Conservation (phyloP, 108 stramenopile species). For the Skeletonema grethae region DNA sequence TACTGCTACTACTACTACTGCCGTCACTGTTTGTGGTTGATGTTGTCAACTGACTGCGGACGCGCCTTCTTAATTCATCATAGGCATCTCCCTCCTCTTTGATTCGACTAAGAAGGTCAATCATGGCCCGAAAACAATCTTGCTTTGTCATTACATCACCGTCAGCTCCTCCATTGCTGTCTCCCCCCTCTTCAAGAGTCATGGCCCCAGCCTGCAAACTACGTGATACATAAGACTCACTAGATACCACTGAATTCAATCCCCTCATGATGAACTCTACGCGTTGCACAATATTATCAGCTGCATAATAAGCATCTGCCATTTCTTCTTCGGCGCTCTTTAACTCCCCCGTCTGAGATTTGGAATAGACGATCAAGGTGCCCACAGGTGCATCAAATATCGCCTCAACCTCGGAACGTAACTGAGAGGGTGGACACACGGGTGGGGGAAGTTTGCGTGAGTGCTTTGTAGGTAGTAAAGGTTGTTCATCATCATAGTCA, state of each 20-base stretch:
- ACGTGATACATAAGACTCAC: slow-evolving; percentile 29
- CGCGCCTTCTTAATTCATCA: slow-evolving; percentile 49
- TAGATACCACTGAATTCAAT: slow-evolving; percentile 33
- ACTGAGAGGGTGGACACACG: slow-evolving; percentile 54
- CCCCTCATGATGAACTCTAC: slow-evolving; percentile 71
- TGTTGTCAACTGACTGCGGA: slow-evolving; percentile 33
- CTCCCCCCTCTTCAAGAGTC: slow-evolving; percentile 23
- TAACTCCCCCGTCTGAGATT: slow-evolving; percentile 2
- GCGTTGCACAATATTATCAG: slow-evolving; percentile 53
- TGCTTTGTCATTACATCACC: slow-evolving; percentile 21
- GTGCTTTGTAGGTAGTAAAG: slow-evolving; percentile 67
- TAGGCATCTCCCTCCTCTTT: slow-evolving; percentile 64
- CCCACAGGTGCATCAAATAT: slow-evolving; percentile 66
- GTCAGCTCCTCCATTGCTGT: slow-evolving; percentile 10
- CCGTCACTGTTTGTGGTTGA: slow-evolving; percentile 1
- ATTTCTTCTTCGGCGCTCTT: slow-evolving; percentile 40
- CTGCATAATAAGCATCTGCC: slow-evolving; percentile 57
- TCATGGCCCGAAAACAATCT: slow-evolving; percentile 55
- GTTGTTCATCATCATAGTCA: neutral
- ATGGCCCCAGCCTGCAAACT: slow-evolving; percentile 31
- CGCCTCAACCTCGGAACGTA: slow-evolving; percentile 59
- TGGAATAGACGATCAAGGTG: slow-evolving; percentile 58
- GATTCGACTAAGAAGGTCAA: slow-evolving; percentile 57
- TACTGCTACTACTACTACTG: slow-evolving; percentile 22
- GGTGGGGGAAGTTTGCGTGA: slow-evolving; percentile 69